Conservation (phyloP, 176 grass and related monocot species). For the Juncus effusus region DNA sequence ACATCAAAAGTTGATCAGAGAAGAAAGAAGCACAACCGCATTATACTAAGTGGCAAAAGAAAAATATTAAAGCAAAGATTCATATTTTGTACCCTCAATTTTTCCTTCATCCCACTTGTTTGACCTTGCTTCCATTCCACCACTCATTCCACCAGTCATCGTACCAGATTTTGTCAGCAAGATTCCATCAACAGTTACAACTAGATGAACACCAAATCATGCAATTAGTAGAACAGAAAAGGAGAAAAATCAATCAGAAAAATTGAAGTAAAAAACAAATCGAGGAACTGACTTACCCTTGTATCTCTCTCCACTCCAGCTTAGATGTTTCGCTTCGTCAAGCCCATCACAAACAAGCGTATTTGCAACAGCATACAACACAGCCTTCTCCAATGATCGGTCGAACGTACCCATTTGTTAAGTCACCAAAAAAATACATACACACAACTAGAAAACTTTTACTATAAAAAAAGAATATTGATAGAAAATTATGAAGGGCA, state of each 20-base stretch:
- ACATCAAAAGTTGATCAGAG: conserved; percentile 25
- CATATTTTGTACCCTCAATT: conserved; percentile 54
- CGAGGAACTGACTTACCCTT: conserved; percentile 52
- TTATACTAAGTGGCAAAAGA: conserved; percentile 7
- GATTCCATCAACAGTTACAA: conserved; percentile 94
- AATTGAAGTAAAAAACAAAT: conserved; percentile 30
- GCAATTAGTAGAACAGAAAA: conserved; percentile 23
- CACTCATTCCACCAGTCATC: conserved; percentile 98
- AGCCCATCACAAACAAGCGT: conserved; percentile 98
- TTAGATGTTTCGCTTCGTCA: conserved; percentile 93
- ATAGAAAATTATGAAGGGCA: neutral
- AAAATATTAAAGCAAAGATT: neutral
- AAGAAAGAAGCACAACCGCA: neutral
- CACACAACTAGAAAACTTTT: neutral
- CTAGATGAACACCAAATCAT: conserved; percentile 38
- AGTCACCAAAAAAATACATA: conserved; percentile 40
- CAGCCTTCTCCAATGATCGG: conserved; percentile 95
- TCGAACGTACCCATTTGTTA: conserved; percentile 91
- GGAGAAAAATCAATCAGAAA: conserved; percentile 24
- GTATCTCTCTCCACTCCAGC: conserved; percentile 93
- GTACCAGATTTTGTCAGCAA: conserved; percentile 93
- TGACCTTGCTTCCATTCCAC: conserved; percentile 98
- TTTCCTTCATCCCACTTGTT: conserved; percentile 95
- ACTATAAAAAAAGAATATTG: neutral
- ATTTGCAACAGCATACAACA: conserved; percentile 96